Base-by-base conservation (phyloP, 2,329 filamentous ascomycete species). In the Alternaria brassicae region DNA sequence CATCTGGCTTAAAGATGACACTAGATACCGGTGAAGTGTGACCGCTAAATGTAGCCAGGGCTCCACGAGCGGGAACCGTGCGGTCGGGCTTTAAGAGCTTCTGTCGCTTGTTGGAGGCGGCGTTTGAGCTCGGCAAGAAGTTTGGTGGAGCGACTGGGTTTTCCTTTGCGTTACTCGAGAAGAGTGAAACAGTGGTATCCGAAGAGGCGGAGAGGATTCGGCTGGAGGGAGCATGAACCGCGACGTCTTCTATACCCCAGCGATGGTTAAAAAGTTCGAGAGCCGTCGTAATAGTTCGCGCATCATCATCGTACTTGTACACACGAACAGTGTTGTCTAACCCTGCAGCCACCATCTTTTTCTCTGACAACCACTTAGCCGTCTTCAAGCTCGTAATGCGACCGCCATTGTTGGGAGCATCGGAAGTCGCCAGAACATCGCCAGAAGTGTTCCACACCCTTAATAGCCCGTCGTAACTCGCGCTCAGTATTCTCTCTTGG, bases 401-500 rank as follows among this genome's bases (percentile, higher is more conserved):
- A 3, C 74, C 91, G 49, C 91, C 90, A 34, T 86, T 85, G 59
- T 84, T 84, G 7, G 84, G 84, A 3, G 87, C 84, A 2, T 88
- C 81, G 2, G 92, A 94, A 0, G 90, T 91, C 3, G 92, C 91
- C 56, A 97, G 83, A n/a, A 90, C 83, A 61, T 95, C 86, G n/a
- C 92, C 92, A 0, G 92, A 93, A 65, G 89, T 89, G 70, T 95
- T 72, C 94, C 95, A 99, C 64, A 98, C 85, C 66, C 93, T 85
- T 56, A 98, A 81, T 15, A 96, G 81, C 8, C 94, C 94, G 77
- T 99, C 95, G 75, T 96, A 98, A 47, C 92, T 94, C 28, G 89
- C 92, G n/a, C 92, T 96, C n/a, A 97, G 81, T 60, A 98, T 89
- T 62, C 91, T 83, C 70, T 91, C 88, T 65, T 89, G 86, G 21